Base-by-base conservation (phyloP, 2,329 filamentous ascomycete species). In the Apiospora marii region DNA sequence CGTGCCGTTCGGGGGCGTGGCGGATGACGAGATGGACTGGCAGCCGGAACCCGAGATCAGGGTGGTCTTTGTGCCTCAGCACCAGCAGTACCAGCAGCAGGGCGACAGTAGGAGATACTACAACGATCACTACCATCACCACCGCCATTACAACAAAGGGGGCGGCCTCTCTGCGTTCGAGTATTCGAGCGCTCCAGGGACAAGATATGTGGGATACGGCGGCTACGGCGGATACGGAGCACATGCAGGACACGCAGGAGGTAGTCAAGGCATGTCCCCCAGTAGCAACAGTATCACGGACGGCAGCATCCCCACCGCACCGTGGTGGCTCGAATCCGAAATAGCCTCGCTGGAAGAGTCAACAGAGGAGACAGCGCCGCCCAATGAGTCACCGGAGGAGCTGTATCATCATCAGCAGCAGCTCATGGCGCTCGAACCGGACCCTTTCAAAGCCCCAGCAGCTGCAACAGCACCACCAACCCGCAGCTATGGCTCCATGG, bases 11-110 rank as follows among this genome's bases (percentile, higher is more conserved):
- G 78, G 68, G 2, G 68, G 53, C 19, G 41, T 71, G 19, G 58
- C 58, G 12, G 76, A 37, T 7, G 79, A 80, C 67, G 79, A 80
- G 76, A 80, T 80, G 79, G 79, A 80, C 74, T 80, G 79, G 79
- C 78, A 80, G 78, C 79, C 79, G 1, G 79, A 80, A 73, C 78
- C 78, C n/a, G 76, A 80, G 4, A 72, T 75, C 13, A 78, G 75
- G 44, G 79, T 80, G 7, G n/a, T 80, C 43, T 67, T 77, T 22
- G 22, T 77, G 34, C 44, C 61, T n/a, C 48, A 67, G 13, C 68
- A 46, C 24, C 43, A 41, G n/a, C 61, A 44, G 19, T 41, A 41
- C 10, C 34, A 27, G 4, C 68, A 37, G 34, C 58, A 41, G 19
- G 10, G 13, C 3, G 53, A 61, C 7, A 61, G 53, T 16, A 61